Evolutionary conservation across 495 filamentous ascomycete species (phyloP).

Genomic region (Lasiosphaeria miniovina): DNA sequence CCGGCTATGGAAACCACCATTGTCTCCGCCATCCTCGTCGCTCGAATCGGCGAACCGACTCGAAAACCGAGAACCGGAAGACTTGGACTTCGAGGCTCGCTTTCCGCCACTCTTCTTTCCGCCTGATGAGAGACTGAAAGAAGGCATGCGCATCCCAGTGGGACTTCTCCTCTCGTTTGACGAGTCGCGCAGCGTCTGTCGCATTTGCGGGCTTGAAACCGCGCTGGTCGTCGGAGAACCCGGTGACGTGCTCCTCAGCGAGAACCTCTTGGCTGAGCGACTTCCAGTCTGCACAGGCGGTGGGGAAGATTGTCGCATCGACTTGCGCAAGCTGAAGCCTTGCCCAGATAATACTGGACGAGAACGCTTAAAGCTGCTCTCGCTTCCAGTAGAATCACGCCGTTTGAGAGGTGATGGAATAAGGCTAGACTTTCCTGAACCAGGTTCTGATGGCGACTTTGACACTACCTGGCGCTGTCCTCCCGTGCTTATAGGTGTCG

Average conservation of each 20-base stretch:
- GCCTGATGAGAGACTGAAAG: conserved; percentile 29
- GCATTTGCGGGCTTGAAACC: conserved; percentile 23
- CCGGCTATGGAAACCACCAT: conserved; percentile 58
- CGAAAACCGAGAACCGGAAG: conserved; percentile 9
- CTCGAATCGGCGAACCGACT: conserved; percentile 63
- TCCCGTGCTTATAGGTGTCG: conserved; percentile 1
- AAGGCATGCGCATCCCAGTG: conserved; percentile 28
- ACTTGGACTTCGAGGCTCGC: conserved; percentile 20
- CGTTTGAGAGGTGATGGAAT: conserved; percentile 26
- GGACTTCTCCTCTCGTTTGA: conserved; percentile 23
- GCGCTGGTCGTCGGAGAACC: conserved; percentile 15
- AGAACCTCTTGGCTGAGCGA: conserved; percentile 36
- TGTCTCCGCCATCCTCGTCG: conserved; percentile 59
- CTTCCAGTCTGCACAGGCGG: conserved; percentile 15
- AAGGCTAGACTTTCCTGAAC: conserved; percentile 17
- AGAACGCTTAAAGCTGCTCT: conserved; percentile 48
- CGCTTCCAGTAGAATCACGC: conserved; percentile 45
- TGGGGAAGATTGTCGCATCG: conserved; percentile 38
- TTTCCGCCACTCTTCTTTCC: conserved; percentile 25
- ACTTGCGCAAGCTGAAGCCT: conserved; percentile 37
- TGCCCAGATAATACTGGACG: conserved; percentile 21
- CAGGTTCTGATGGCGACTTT: conserved; percentile 14
- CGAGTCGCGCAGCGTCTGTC: conserved; percentile 27
- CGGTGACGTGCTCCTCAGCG: conserved; percentile 40
- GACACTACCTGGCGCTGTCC: conserved; percentile 12